Evolutionary conservation across 352 stramenopile genomes (phyloP), one percentile per base, ranked within the genome.

Genomic region (Globisporangium sylvaticum): DNA sequence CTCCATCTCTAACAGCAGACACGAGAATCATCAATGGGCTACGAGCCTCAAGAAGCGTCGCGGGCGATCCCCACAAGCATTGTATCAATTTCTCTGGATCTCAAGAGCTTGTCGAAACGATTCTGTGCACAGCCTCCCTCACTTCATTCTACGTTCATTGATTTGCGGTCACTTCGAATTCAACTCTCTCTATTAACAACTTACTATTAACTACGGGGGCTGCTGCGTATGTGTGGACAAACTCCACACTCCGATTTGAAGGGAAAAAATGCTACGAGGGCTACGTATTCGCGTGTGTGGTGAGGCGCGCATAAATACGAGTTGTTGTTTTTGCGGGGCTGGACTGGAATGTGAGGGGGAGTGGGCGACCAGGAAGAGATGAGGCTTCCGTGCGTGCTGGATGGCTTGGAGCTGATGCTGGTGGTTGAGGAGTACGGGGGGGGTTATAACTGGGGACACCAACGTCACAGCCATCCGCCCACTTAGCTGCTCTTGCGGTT

Each of bases 401-500:
- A n/a, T n/a, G n/a, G 34, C 34, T 42, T 42, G 34, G 9, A 18
- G 39, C 15, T 42, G 34, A 15, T 7, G 15, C 39, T 48, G 39
- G 14, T 42, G 34, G 34, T 20, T 14, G 37, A 50, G 18, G 18
- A 50, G 4, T 50, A 1, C 4, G 7, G 6, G 14, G 39, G 15
- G 39, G 39, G 9, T 48, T 22, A 48, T 22, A 48, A 48, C 39
- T 48, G 39, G 39, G 39, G 15, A 20, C 14, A 10, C 14, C 18
- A 48, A 48, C 15, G 6, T 22, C 15, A 8, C 39, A 10, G 37
- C 1, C 4, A 12, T 14, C 34, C 58, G 25, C 15, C 31, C 29
- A 15, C 15, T 39, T 62, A 62, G n/a, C 52, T 57, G 25, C 37
- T 37, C 2, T n/a, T 57, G 22, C 74, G 76, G 58, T 81, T 73